Conservation (phyloP, 441 rosid genomes). For the Brassica hybrid region DNA sequence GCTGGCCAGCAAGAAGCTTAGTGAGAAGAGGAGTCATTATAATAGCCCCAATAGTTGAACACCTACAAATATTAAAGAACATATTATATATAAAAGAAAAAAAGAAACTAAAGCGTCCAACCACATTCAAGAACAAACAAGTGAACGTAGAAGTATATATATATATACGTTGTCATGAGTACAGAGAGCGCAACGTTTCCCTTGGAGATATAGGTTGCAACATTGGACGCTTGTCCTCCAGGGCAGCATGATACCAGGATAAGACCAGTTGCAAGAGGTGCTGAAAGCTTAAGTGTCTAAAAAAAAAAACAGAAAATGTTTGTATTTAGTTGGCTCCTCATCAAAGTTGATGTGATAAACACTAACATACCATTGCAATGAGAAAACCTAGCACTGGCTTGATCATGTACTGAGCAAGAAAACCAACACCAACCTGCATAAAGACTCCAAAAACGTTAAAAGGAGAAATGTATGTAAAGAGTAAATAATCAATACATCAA, state of each 20-base stretch:
- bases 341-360: too few relatives aligned
- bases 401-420: slow-evolving; percentile 84
- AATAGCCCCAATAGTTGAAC: slow-evolving; percentile 96
- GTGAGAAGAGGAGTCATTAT: slow-evolving; percentile 97
- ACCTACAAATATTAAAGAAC: slow-evolving; percentile 53
- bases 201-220: slow-evolving; percentile 90
- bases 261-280: slow-evolving; percentile 97
- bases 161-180: slow-evolving; percentile 93
- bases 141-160: slow-evolving; percentile 9
- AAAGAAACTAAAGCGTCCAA: neutral
- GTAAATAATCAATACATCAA: slow-evolving; percentile 15
- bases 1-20: slow-evolving; percentile 97
- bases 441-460: slow-evolving; percentile 22
- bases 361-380: slow-evolving; percentile 84
- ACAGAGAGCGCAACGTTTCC: slow-evolving; percentile 98
- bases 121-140: neutral
- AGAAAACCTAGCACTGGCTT: slow-evolving; percentile 85
- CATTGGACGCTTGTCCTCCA: slow-evolving; percentile 96
- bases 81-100: neutral
- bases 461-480: slow-evolving; percentile 6
- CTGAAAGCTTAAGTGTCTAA: slow-evolving; percentile 83
- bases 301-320: slow-evolving; percentile 21
- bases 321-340: slow-evolving; percentile 12
- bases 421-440: slow-evolving; percentile 95
- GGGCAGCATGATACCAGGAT: slow-evolving; percentile 98